Evolutionary conservation across 1,284 basidiomycete genomes (phyloP), one percentile per base, ranked within the genome.

Genomic region (Cryptococcus sp.): DNA sequence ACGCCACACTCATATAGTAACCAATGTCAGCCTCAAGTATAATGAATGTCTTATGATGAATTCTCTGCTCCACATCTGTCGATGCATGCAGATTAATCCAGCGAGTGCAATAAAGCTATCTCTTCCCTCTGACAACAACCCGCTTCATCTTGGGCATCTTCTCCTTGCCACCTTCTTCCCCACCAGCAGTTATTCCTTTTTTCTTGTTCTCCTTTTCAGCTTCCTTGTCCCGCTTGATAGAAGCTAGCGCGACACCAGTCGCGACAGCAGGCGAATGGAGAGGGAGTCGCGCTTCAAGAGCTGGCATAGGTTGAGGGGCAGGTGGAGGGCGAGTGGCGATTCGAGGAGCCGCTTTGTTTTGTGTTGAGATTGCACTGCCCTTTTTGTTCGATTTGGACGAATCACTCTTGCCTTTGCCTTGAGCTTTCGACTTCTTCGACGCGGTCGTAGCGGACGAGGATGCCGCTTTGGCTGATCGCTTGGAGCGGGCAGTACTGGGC

Each of bases 191-290:
- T 10, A 70, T 50, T 5, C 72, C 73, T 62, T 71, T 73, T 72
- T 74, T 73, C 72, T 75, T 74, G 44, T 63, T 62, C 61, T 78
- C 78, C 60, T 75, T 77, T 56, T 77, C 76, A 29, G 62, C 62
- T 65, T 78, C 78, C 44, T 75, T 47, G 54, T 78, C 77, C 46
- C 78, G 63, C 64, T 75, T 76, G 44, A 79, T 68, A 11, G 71
- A 60, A 3, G 69, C 58, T 11, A 77, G 63, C 3, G 76, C 77
- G n/a, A 78, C 73, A 40, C 77, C 77, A 8, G 75, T 70, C 5
- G 72, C 59, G 2, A 74, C 66, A 1, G 72, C 41, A 0, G 78
- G 78, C 16, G 76, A 75, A 62, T 78, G 74, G 16, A 76, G 50
- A 5, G 76, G 76, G 26, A 76, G 58, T 40, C 78, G 69, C 49